These are phyloP conservation scores for Chondrus crispus DNA, from an alignment of 23 red algal species.

Conservation along the genomic window DNA sequence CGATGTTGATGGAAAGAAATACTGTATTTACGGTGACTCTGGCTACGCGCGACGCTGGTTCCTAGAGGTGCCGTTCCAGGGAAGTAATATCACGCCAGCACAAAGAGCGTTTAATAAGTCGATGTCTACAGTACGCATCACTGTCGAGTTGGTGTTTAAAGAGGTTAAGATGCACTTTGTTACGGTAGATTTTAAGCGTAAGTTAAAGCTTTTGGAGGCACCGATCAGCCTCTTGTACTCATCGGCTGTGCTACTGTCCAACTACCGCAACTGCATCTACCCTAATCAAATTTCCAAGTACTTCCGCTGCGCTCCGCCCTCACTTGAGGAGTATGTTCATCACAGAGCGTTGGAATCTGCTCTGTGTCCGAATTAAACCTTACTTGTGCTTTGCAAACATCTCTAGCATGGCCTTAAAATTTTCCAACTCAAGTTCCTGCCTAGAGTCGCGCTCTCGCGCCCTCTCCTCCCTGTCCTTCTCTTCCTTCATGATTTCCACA, in stretches of 20 bases:
- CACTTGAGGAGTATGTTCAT: no score
- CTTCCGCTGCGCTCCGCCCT: no score
- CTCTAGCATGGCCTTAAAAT: no score
- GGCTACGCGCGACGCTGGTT: background rate
- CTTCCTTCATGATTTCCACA: no score
- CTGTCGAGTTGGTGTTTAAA: constrained; percentile 47
- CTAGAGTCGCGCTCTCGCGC: no score
- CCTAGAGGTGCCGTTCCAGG: constrained; percentile 45
- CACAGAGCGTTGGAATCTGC: no score
- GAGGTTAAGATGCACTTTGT: constrained; percentile 24
- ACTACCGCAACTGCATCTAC: constrained; percentile 27
- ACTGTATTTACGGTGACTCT: constrained; percentile 45
- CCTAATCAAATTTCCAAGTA: no score
- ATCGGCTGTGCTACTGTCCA: background rate
- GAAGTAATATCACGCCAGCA: background rate
- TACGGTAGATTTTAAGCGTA: constrained; percentile 27
- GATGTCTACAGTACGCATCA: constrained; percentile 1
- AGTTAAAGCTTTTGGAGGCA: background rate
- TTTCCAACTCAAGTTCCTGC: no score
- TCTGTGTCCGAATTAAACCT: no score
- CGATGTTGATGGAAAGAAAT: background rate
- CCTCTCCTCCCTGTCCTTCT: no score
- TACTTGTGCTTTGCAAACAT: no score
- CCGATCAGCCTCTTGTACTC: background rate
- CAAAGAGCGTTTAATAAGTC: constrained; percentile 18